These are phyloP conservation scores for Cyberlindnera mycetangii DNA, from an alignment of 805 yeast species.

Conservation along the genomic window DNA sequence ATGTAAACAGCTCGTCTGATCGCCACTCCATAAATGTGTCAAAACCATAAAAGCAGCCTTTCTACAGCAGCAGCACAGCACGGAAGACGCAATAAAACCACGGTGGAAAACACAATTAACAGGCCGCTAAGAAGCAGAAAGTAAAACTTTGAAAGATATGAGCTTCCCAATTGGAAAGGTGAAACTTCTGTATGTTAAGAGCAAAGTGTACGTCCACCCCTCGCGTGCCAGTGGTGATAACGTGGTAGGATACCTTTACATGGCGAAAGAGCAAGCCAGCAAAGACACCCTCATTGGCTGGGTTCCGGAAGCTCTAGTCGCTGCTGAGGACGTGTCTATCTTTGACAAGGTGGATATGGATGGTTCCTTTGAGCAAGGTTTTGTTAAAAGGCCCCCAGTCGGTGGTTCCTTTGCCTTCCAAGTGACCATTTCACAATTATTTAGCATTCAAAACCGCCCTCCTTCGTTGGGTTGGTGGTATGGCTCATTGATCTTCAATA, in stretches of 20 bases:
- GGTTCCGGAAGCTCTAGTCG: constrained; percentile 55
- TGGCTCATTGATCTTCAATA: constrained; percentile 79
- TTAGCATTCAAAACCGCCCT: constrained; percentile 77
- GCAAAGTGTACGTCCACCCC: constrained; percentile 84
- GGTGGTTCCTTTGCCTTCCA: constrained; percentile 64
- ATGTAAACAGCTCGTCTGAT: no score
- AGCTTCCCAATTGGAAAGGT: constrained; percentile 23
- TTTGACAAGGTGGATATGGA: constrained; percentile 50
- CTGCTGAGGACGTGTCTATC: constrained; percentile 42
- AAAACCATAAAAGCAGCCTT: background rate
- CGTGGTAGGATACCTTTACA: constrained; percentile 69
- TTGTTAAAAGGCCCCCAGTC: constrained; percentile 51
- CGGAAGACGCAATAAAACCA: background rate
- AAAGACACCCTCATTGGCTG: constrained; percentile 63
- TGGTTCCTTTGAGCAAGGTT: constrained; percentile 20
- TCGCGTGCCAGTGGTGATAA: constrained; percentile 71
- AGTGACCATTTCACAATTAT: constrained; percentile 54
- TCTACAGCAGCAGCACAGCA: background rate
- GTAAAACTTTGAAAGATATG: background rate
- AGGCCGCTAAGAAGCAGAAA: constrained; percentile 2
- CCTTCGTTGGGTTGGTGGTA: constrained; percentile 90
- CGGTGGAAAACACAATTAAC: background rate
- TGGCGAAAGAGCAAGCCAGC: constrained; percentile 55
- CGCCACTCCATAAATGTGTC: background rate
- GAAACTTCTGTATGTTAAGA: constrained; percentile 42